These are phyloP conservation scores for Mariannaea sp. DNA, from an alignment of 2,329 filamentous ascomycete genomes.

Conservation along the genomic window DNA sequence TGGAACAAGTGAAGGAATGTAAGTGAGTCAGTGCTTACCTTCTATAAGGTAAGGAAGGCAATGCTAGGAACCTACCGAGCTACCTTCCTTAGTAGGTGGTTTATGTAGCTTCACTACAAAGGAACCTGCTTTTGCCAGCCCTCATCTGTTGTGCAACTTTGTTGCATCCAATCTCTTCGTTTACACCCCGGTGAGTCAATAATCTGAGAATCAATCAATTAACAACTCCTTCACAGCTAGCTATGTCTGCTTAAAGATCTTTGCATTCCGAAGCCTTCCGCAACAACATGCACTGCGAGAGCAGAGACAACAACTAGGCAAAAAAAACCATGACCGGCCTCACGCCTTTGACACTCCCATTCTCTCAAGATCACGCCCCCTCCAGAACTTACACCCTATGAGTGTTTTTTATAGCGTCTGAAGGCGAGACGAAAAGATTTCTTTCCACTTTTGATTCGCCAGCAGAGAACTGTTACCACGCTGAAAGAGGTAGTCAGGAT, in stretches of 20 bases:
- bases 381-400: background rate
- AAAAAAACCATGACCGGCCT: slow-evolving; percentile 6
- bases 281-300: slow-evolving; percentile 19
- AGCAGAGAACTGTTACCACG: slow-evolving; percentile 14
- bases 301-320: slow-evolving; percentile 13
- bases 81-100: too few relatives aligned
- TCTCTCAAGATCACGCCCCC: slow-evolving; percentile 18
- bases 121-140: too few relatives aligned
- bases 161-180: background rate
- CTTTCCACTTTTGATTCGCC: slow-evolving; percentile 29
- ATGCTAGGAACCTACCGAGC: background rate
- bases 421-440: slow-evolving; percentile 32
- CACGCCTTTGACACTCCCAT: slow-evolving; percentile 19
- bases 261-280: slow-evolving; percentile 18
- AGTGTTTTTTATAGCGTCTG: slow-evolving; percentile 24
- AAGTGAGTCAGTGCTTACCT: background rate
- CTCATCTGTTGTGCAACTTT: background rate
- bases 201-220: background rate
- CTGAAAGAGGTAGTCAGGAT: slow-evolving; percentile 16
- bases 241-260: slow-evolving; percentile 10
- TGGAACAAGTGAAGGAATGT: background rate
- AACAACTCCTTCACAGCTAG: background rate
- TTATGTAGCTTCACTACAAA: too few relatives aligned
- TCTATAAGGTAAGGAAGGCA: too few relatives aligned
- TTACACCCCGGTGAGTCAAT: background rate